Conservation (phyloP, 768 basidiomycete genomes). For the Rubroboletus satanas region DNA sequence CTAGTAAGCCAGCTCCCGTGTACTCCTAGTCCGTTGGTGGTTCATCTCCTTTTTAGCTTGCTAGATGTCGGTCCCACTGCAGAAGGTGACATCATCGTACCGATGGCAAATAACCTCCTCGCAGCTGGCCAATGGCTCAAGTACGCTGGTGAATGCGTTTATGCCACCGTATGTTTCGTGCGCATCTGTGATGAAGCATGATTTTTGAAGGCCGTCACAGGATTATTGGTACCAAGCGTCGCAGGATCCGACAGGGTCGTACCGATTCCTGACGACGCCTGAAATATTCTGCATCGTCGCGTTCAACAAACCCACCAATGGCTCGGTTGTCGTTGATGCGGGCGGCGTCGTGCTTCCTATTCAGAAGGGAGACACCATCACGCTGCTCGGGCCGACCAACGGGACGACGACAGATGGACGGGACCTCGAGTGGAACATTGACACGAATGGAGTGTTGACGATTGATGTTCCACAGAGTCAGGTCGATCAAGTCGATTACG, state of each 20-base stretch:
- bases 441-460: constrained; percentile 29
- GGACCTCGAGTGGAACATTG: constrained; percentile 31
- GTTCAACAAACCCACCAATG: constrained; percentile 35
- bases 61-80: constrained; percentile 52
- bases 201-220: constrained; percentile 21
- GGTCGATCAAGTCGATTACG: constrained; percentile 27
- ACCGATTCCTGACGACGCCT: constrained; percentile 47
- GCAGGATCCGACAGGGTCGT: constrained; percentile 33
- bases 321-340: constrained; percentile 32
- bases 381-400: constrained; percentile 37
- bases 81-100: constrained; percentile 48
- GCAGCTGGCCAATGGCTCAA: constrained; percentile 50
- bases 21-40: background rate
- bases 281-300: constrained; percentile 48
- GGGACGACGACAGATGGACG: background rate
- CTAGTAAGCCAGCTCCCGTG: constrained; percentile 36
- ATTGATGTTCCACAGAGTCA: constrained; percentile 27
- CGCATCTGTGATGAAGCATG: background rate
- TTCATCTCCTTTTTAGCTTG: constrained; percentile 32
- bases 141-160: constrained; percentile 48
- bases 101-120: constrained; percentile 44
- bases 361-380: constrained; percentile 39
- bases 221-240: constrained; percentile 47
- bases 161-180: constrained; percentile 41
- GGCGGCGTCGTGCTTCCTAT: constrained; percentile 40